Evolutionary conservation across 208 protist species (phyloP), one percentile per base, ranked within the genome.

Genomic region (Trypanosoma mega): DNA sequence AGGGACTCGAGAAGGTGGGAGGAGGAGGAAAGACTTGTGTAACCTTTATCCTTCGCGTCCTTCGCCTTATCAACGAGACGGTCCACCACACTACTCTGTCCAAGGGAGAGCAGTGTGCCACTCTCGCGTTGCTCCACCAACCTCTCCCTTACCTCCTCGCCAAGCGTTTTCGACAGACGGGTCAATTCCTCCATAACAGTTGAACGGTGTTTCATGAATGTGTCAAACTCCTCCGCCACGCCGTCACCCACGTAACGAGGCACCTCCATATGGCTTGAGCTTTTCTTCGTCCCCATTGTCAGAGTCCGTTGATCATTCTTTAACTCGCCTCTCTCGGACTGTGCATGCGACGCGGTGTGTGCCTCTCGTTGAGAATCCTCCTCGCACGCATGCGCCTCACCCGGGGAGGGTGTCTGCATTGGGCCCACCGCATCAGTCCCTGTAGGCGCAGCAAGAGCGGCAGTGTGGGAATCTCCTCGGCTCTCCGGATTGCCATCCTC

Each of bases 1-100:
- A 92, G 74, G 8, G 88, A 72, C 57, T 92, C 85, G 2, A 94
- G 64, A n/a, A 91, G 52, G 46, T 91, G 82, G 2, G 82, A 85
- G 18, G 82, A 88, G 5, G 82, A 87, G 9, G 88, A 94, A 9
- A 94, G 63, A 46, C 72, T 83, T 39, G 83, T 89, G 62, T 90
- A 94, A 31, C 84, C 79, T 41, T 82, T 85, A 34, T 84, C 77
- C 23, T 75, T 68, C 14, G 75, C 75, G 12, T 78, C 82, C n/a
- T 69, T 71, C 4, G 76, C 78, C 21, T 85, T 77, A 20, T 70
- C 73, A 8, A 93, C 70, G 3, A 93, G 78, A 2, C 80, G 62
- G 46, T 85, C 69, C 21, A 93, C 71, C 23, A 93, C 60, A 31
- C 63, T 59, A 16, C 26, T 48, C 21, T 87, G 76, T 30, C 82